phyloP scores from a whole-genome alignment of 805 yeast genomes.

The Geotrichum ghanense region DNA sequence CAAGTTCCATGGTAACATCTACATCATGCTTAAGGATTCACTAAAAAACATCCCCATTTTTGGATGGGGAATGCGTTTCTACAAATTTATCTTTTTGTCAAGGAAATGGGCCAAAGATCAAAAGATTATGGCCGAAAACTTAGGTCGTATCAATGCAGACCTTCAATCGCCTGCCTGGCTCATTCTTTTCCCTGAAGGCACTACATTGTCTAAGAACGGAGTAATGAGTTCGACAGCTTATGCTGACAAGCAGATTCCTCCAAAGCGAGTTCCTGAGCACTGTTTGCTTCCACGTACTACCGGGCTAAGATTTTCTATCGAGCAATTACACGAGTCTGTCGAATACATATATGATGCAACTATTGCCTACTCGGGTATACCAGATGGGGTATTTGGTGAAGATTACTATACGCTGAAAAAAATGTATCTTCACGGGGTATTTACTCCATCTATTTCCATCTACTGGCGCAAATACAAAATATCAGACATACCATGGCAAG shows the following conservation, averaged over 20 bases:
- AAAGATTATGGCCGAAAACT: slow-evolving; percentile 40
- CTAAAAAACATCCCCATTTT: slow-evolving; percentile 57
- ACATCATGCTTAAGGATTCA: slow-evolving; percentile 70
- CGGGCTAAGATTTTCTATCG: slow-evolving; percentile 61
- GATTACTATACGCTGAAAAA: slow-evolving; percentile 53
- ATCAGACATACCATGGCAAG: slow-evolving; percentile 52
- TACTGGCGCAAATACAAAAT: slow-evolving; percentile 49
- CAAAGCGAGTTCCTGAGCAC: slow-evolving; percentile 36
- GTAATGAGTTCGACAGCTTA: slow-evolving; percentile 43
- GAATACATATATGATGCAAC: slow-evolving; percentile 67
- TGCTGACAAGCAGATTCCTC: slow-evolving; percentile 35
- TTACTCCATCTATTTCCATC: slow-evolving; percentile 57
- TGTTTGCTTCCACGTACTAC: slow-evolving; percentile 73
- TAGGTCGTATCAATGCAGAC: slow-evolving; percentile 41
- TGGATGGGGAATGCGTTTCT: slow-evolving; percentile 79
- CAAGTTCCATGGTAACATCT: slow-evolving; percentile 49
- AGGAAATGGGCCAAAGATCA: slow-evolving; percentile 82
- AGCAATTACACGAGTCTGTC: slow-evolving; percentile 32
- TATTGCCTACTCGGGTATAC: slow-evolving; percentile 67
- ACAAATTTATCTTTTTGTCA: slow-evolving; percentile 64
- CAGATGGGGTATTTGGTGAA: slow-evolving; percentile 58
- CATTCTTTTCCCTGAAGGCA: slow-evolving; percentile 88
- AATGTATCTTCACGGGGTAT: slow-evolving; percentile 56
- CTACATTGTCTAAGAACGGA: slow-evolving; percentile 65
- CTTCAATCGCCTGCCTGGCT: slow-evolving; percentile 51